A percentile compares a stretch with the other conserved stretches of the same genome.
Evolutionary conservation across 495 filamentous ascomycete genomes (phyloP).

Genomic region (Tuber microsphaerosporum): DNA sequence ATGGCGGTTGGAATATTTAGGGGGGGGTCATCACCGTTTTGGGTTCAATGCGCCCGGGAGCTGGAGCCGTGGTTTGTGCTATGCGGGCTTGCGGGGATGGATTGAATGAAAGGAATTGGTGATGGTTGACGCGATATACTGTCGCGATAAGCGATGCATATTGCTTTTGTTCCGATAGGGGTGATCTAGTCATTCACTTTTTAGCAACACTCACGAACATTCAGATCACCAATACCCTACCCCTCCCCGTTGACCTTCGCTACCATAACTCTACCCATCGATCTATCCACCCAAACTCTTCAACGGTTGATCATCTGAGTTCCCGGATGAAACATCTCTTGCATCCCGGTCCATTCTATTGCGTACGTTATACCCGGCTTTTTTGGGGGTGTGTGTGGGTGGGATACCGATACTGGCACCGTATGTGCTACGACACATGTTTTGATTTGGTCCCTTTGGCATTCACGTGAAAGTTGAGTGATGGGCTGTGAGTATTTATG

Average conservation of each 20-base stretch:
- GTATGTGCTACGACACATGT: neutral
- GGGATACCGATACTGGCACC: neutral
- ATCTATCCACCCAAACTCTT: neutral
- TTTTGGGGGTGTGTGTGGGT: neutral
- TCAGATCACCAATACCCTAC: neutral
- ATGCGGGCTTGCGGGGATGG: neutral
- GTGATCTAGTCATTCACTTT: neutral
- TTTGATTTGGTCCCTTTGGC: neutral
- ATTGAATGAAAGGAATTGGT: neutral
- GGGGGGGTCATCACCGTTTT: neutral
- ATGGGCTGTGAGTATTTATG: neutral
- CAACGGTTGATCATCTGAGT: neutral
- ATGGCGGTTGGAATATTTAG: neutral
- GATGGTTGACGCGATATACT: neutral
- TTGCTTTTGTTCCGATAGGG: neutral
- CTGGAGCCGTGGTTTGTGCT: neutral
- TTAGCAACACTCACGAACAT: neutral
- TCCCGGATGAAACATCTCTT: neutral
- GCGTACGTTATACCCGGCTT: neutral
- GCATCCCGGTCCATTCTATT: neutral
- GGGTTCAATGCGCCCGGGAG: neutral
- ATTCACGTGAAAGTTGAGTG: slow-evolving; percentile 4
- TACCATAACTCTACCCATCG: neutral
- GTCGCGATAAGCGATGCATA: neutral
- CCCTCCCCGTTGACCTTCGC: neutral